Evolutionary conservation across 73 alveolate species (phyloP), one percentile per base, ranked within the genome.

Genomic region (Paraurostyla sp.): DNA sequence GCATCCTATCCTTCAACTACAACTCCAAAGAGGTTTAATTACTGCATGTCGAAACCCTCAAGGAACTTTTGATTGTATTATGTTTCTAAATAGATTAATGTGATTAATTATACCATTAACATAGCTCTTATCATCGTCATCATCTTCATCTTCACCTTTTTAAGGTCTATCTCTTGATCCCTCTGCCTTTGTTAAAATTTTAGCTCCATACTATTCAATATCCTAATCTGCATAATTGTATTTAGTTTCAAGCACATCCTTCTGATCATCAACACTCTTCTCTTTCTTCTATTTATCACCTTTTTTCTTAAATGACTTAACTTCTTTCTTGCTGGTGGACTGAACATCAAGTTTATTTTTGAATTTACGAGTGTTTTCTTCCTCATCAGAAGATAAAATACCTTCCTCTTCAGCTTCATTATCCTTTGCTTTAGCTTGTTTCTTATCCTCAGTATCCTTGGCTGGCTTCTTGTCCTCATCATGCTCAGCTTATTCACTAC

Each of bases 321-420:
- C 18, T 46, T 18, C 57, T 46, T 46, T 46, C 18, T 46, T 18
- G 13, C 57, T 15, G 57, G 57, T 46, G 13, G 23, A 46, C 57
- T 18, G 18, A 46, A 46, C 18, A 46, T 13, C 13, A 46, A 46
- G 13, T 46, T 18, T 46, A 46, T 46, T 15, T 46, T 15, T 46
- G 18, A 15, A 15, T 46, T 46, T 46, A 46, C 57, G 18, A 46
- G 18, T 46, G 18, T 15, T 15, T 41, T 69, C 27, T 25, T 69
- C 84, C 40, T 69, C 84, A 42, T 69, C 62, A n/a, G 58, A 69
- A 4, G 58, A 69, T 36, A 43, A 40, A 42, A 69, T 43, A 33
- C 58, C 62, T 40, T 68, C 76, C 65, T 65, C 86, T 25, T 71
- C 87, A 43, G 52, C 60, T 18, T 16, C 80, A 33, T 54, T 7